A percentile compares a stretch with the other conserved stretches of the same genome.
phyloP scores from a whole-genome alignment of 2,329 filamentous ascomycete genomes.

The Alternaria hordeiaustralica region DNA sequence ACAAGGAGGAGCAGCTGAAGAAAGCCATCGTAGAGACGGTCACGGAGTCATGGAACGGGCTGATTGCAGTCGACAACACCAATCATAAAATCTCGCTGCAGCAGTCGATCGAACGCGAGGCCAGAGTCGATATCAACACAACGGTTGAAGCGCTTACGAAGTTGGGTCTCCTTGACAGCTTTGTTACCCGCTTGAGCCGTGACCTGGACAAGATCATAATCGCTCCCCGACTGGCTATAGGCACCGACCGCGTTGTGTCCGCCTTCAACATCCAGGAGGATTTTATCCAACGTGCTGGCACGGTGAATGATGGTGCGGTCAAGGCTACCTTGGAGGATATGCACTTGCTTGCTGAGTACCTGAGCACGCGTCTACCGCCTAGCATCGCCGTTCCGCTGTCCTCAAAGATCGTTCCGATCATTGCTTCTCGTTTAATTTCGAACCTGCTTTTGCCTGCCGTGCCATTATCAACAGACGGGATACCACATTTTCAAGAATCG shows the following conservation, averaged over 20 bases:
- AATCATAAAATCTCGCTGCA: conserved; percentile 64
- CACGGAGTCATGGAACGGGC: conserved; percentile 71
- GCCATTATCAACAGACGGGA: conserved; percentile 73
- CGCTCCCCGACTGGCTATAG: conserved; percentile 60
- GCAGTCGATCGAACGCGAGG: conserved; percentile 51
- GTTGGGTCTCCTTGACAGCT: conserved; percentile 56
- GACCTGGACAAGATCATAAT: conserved; percentile 68
- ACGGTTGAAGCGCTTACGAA: conserved; percentile 46
- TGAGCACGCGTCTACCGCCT: conserved; percentile 59
- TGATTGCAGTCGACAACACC: conserved; percentile 68
- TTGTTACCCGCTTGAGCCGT: conserved; percentile 65
- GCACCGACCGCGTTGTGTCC: conserved; percentile 44
- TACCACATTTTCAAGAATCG: conserved; percentile 73
- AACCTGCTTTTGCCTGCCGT: conserved; percentile 79
- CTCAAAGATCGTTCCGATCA: conserved; percentile 70
- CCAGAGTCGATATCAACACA: conserved; percentile 39
- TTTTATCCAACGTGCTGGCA: conserved; percentile 40
- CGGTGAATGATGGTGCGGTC: conserved; percentile 36
- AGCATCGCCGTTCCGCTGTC: conserved; percentile 64
- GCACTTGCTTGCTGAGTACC: conserved; percentile 55
- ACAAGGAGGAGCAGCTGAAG: conserved; percentile 70
- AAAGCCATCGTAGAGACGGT: conserved; percentile 70
- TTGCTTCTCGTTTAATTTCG: conserved; percentile 72
- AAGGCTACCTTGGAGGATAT: conserved; percentile 40
- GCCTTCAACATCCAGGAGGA: conserved; percentile 44